Evolutionary conservation across 805 yeast genomes (phyloP), one percentile per base, ranked within the genome.

Genomic region (Ogataea wickerhamii): DNA sequence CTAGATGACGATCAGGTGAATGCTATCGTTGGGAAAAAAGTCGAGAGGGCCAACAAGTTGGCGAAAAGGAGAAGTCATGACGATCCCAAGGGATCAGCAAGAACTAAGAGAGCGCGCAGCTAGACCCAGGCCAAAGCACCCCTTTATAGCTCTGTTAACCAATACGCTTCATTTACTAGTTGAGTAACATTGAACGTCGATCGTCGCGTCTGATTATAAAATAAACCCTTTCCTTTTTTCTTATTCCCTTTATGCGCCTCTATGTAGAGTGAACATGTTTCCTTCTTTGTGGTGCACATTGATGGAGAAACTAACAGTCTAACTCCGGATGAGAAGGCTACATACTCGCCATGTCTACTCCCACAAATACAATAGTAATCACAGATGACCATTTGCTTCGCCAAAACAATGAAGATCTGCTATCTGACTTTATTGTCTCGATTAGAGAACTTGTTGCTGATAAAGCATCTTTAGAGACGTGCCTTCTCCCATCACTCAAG

Each of bases 1-100:
- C 82, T 83, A 40, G 82, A 81, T 51, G 88, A 85, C 45, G 80
- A 77, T 17, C 89, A 78, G 41, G 64, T 81, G 40, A 67, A 73
- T 29, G 70, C 74, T 51, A 67, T 83, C 43, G 71, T 85, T 58
- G 80, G 81, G 32, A 73, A 75, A 49, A 74, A 77, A 56, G 63
- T 71, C 43, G 69, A 67, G 43, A 60, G 65, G 40, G 66, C 68
- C 12, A 49, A 48, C 39, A 47, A 45, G 31, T 35, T 41, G 31
- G 24, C 17, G 7, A 26, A 13, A 30, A 42, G 36, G 36, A 35
- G 39, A 39, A 22, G 35, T 22, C 20, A 18, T 22, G 18, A 11
- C 18, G 41, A 40, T 30, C 32, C 36, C 29, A 36, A 40, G 22
- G 43, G 37, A 22, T 30, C 34, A 6, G 37, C 33, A 17, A 38